phyloP scores from a whole-genome alignment of 306 rosid species.

The Cucurbita moschata region DNA sequence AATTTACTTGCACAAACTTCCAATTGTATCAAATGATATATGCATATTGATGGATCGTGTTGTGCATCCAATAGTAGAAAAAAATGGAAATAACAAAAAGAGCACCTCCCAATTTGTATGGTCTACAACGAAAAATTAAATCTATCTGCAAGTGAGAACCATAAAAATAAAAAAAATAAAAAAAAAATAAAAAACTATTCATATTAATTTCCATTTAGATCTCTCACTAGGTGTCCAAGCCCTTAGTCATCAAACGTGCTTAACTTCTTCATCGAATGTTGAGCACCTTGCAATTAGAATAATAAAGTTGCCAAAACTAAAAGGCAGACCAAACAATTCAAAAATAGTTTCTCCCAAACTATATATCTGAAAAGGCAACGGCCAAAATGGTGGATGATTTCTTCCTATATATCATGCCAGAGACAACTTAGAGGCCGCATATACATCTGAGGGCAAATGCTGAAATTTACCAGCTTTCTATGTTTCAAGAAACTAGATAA shows the following conservation, averaged over 20 bases:
- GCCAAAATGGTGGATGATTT: neutral
- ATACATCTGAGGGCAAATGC: neutral
- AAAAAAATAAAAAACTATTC: neutral
- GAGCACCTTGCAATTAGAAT: neutral
- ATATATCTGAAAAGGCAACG: neutral
- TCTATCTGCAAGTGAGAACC: neutral
- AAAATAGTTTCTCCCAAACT: neutral
- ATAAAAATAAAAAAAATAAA: too few relatives aligned
- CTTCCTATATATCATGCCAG: neutral
- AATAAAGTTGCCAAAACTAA: neutral
- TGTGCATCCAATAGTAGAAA: neutral
- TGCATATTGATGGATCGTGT: neutral
- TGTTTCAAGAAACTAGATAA: conserved; percentile 3
- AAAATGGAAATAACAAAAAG: neutral
- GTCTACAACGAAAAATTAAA: neutral
- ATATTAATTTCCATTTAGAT: neutral
- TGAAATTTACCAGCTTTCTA: neutral
- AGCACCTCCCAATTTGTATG: neutral
- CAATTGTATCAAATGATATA: neutral
- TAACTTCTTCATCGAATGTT: neutral
- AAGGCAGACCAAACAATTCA: neutral
- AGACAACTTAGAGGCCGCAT: neutral
- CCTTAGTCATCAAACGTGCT: neutral
- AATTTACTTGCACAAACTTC: neutral
- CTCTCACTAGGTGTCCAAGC: neutral